Evolutionary conservation across 495 filamentous ascomycete genomes (phyloP), one percentile per base, ranked within the genome.

Genomic region (Glonium stellatum): DNA sequence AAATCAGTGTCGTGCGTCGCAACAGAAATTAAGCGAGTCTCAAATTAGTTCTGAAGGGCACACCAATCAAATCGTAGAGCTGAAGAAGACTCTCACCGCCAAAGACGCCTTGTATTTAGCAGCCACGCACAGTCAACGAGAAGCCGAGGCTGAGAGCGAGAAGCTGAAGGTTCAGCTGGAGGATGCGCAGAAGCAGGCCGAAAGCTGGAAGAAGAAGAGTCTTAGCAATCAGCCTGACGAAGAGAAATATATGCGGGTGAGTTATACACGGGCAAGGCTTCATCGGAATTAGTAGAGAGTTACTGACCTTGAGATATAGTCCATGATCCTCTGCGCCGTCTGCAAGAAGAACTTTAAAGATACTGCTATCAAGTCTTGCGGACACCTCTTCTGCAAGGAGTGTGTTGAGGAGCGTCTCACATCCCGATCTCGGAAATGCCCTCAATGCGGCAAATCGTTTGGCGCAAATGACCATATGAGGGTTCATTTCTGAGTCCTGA

Each of bases 321-420:
- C 82, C 62, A 81, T 97, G 72, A 89, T 90, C 18, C 82, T 92
- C 41, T 98, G 93, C 76, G 86, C 87, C 1, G 88, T 97, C 19
- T 98, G 93, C 74, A 85, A 86, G 62, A 83, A 78, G 55, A 88
- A 92, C 56, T 93, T 96, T 79, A 97, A 97, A 75, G 88, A 97
- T 70, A 95, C 91, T 0, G 86, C 85, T 18, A 80, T 98, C 65
- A 91, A 90, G 70, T 89, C 87, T 13, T 98, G 93, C 71, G 93
- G 93, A n/a, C 93, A 98, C 73, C 84, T 95, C 21, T 96, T 97
- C 73, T 98, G 93, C 82, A 84, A 81, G 65, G 81, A 84, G 25
- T 98, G 93, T 69, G 86, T 95, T 25, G 89, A 95, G 55, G 86
- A 92, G 67, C 85, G 91, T 53, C 83, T 95, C 54, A 78, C 80